Conservation (phyloP, 352 stramenopile genomes). For the Plasmopara viticola region DNA sequence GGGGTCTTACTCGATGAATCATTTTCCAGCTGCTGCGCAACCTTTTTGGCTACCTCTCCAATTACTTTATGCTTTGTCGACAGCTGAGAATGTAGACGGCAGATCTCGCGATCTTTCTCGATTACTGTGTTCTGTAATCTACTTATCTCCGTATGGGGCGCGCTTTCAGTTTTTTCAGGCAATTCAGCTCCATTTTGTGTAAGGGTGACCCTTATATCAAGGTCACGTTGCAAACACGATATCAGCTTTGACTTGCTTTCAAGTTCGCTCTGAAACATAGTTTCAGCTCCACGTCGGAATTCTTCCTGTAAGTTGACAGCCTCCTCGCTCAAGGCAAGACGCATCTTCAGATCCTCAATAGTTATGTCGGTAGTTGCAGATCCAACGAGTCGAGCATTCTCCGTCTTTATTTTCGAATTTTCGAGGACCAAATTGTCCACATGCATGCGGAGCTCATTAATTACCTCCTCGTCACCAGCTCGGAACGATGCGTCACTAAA, state of each 20-base stretch:
- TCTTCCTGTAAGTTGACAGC: constrained; percentile 37
- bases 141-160: constrained; percentile 35
- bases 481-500: constrained; percentile 14
- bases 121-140: constrained; percentile 41
- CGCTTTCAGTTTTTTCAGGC: constrained; percentile 22
- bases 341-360: constrained; percentile 27
- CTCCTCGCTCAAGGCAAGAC: constrained; percentile 33
- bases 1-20: constrained; percentile 13
- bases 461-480: constrained; percentile 26
- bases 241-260: constrained; percentile 25
- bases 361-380: constrained; percentile 21
- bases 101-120: constrained; percentile 82
- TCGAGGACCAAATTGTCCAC: constrained; percentile 53
- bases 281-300: constrained; percentile 44
- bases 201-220: constrained; percentile 42
- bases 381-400: constrained; percentile 41
- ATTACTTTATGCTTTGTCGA: constrained; percentile 78
- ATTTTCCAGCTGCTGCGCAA: constrained; percentile 46
- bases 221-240: constrained; percentile 25
- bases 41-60: constrained; percentile 62
- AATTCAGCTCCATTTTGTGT: constrained; percentile 28
- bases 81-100: constrained; percentile 68
- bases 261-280: constrained; percentile 38
- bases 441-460: constrained; percentile 43
- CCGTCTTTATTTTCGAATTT: constrained; percentile 52